A percentile compares a stretch with the other conserved stretches of the same genome.
Evolutionary conservation across 306 rosid species (phyloP).

Genomic region (Neltuma alba): DNA sequence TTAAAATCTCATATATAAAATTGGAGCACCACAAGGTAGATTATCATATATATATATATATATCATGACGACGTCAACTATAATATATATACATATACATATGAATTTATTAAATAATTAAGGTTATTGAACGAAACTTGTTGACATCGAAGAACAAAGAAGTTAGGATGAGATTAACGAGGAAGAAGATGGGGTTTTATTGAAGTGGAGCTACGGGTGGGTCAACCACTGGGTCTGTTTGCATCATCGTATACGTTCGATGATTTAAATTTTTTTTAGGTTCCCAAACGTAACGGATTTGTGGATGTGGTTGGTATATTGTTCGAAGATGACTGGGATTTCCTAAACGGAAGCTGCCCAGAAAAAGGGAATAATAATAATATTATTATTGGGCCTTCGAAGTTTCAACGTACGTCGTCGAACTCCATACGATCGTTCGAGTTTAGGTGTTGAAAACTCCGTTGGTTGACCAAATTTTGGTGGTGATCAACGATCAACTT

Average conservation of each 20-base stretch:
- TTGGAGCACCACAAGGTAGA: background rate
- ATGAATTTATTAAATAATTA: background rate
- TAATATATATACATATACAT: no score
- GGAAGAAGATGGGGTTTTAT: no score
- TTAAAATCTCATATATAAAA: background rate
- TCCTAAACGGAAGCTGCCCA: background rate
- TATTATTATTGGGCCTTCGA: background rate
- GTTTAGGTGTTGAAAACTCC: conserved; percentile 7
- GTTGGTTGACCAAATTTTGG: conserved; percentile 41
- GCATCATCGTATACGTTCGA: background rate
- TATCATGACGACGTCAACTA: background rate
- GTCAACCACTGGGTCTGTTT: conserved; percentile 43
- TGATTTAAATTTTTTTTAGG: background rate
- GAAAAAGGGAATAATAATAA: background rate
- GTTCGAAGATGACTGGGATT: background rate
- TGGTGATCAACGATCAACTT: background rate
- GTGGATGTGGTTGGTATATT: background rate
- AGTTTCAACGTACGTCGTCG: background rate
- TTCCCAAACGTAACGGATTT: background rate
- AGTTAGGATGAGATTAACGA: conserved; percentile 28
- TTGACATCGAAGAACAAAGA: conserved; percentile 23
- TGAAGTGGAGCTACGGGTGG: conserved; percentile 36
- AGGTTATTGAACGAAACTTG: background rate
- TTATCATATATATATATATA: background rate
- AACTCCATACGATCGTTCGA: conserved; percentile 17